Base-by-base conservation (phyloP, 148 eudicot species). In the Vaccinium macrocarpon region DNA sequence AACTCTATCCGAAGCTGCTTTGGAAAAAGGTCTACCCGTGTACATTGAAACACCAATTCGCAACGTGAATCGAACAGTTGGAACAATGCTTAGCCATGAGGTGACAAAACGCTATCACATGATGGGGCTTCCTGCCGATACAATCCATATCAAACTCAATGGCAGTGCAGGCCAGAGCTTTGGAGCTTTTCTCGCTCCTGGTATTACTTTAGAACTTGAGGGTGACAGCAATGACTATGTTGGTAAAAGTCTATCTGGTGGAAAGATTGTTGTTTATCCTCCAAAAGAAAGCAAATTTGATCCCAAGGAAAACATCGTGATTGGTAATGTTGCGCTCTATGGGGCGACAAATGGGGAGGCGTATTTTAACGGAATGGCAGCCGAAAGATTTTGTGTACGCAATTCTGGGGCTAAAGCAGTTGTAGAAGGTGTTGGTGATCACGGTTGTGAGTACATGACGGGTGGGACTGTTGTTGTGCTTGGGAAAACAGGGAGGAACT, bases 211-310 rank as follows among this genome's bases (percentile, higher is more conserved):
- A 48, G 99, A 97, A 92, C 98, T 97, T 59, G 99, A 97, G 90
- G 99, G 99, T 52, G 99, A 97, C 82, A 92, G 98, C 92, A 97
- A 97, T 88, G 99, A 97, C 80, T 97, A 97, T 91, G 99, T 97
- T 66, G 99, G 99, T 50, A 97, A 97, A 87, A 98, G 99, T 35
- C 86, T 97, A 84, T 97, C 98, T 2, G 99, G 99, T 82, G 99
- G 99, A 8, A 97, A 92, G 90, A 89, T 97, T 76, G 85, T 95
- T 84, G 99, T 95, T 50, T 97, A 95, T 88, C 99, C 99, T 82
- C 99, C 99, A 21, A 90, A 86, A 86, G 88, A 86, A 70, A 97
- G 99, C 83, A 87, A 85, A 21, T 97, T 97, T 89, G 98, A 97
- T 87, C 99, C 99, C 5, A 95, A 97, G 84, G 99, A 94, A 55